Base-by-base conservation (phyloP, 495 filamentous ascomycete genomes). In the Aspergillus nanangensis region DNA sequence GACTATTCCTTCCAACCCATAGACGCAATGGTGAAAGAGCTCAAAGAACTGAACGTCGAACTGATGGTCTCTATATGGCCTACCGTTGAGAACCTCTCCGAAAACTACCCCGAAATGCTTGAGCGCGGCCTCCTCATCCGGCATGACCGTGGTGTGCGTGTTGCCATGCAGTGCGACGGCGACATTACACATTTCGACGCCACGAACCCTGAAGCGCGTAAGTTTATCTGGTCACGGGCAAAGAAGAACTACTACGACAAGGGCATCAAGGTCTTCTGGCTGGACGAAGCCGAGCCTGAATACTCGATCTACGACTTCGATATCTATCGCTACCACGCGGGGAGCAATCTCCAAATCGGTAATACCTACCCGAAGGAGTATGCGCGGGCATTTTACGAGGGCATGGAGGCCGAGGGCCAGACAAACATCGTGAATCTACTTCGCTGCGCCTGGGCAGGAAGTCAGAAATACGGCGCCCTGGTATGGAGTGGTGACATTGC, bases 31-130 rank as follows among this genome's bases (percentile, higher is more conserved):
- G 61, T 82, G 24, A 52, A 60, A 31, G 77, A 81, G 54, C 69
- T 81, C 5, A 58, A 75, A 29, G 60, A 65, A 3, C 55, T 80
- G 38, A 64, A 70, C 13, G 65, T 81, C 38, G 73, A 81, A 44
- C 65, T 79, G 5, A 79, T 82, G 76, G 78, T 82, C 22, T 81
- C 78, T 1, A 67, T 81, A 53, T 81, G 76, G 77, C 78, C 78
- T 0, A 78, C 75, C 0, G 76, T 81, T 18, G 77, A 82, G 39
- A 68, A 59, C 11, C 51, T 54, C 15, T 76, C 70, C 1, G 66
- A 73, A 37, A 79, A 79, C 57, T 80, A 66, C 50, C 44, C 65
- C 3, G 74, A 78, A 43, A 81, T 81, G 77, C 59, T 77, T 14
- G 76, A 74, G 33, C 58, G 64, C 2, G 78, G 75, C 3, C 62